These are phyloP conservation scores for Pelargonium myrrhifolium DNA, from an alignment of 441 rosid species.

Conservation along the genomic window DNA sequence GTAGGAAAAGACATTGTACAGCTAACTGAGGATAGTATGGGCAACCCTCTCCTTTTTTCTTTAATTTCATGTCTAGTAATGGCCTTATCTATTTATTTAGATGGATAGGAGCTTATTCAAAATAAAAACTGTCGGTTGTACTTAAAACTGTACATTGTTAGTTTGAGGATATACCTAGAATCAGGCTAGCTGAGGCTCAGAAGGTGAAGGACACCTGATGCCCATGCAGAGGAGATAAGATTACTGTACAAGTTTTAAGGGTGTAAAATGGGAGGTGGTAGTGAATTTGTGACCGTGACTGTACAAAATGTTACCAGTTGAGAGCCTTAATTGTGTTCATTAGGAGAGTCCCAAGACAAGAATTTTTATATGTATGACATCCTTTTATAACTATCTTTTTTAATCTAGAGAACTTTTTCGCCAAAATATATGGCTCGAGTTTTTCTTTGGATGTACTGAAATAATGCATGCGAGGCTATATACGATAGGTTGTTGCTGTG, in stretches of 20 bases:
- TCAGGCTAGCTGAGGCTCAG: constrained; percentile 24
- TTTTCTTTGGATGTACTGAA: no score
- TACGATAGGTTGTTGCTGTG: no score
- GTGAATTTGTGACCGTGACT: constrained; percentile 27
- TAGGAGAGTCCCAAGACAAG: constrained; percentile 33
- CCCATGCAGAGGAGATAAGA: constrained; percentile 19
- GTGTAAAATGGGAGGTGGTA: constrained; percentile 40
- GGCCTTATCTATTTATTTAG: constrained; percentile 35
- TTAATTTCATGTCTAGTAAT: constrained; percentile 19
- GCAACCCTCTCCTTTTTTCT: constrained; percentile 21
- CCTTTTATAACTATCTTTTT: not conserved
- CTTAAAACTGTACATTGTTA: constrained; percentile 69
- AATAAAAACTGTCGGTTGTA: constrained; percentile 51
- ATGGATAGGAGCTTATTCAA: constrained; percentile 34
- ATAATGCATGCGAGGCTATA: no score
- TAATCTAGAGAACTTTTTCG: no score
- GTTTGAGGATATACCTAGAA: constrained; percentile 52
- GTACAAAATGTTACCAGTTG: constrained; percentile 41
- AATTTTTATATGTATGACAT: no score
- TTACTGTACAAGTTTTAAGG: constrained; percentile 27
- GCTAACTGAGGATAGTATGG: constrained; percentile 63
- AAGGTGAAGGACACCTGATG: not conserved
- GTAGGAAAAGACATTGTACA: constrained; percentile 57
- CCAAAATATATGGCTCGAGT: no score
- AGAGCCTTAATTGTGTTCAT: constrained; percentile 42